These are phyloP conservation scores for Penicillium cataractarum DNA, from an alignment of 495 filamentous ascomycete genomes.

Conservation along the genomic window DNA sequence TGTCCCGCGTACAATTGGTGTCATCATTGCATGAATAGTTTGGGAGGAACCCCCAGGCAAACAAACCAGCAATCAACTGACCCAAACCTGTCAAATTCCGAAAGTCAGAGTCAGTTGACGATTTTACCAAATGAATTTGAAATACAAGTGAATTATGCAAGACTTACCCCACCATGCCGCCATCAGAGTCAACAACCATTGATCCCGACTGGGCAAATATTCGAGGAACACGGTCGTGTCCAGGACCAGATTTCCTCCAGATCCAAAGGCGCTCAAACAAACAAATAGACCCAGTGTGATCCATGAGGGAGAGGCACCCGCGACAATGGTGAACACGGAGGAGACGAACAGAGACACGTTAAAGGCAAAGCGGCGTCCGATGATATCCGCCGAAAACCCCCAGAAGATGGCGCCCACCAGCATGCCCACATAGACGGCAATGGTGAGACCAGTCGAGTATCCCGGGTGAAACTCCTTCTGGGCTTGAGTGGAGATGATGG, in stretches of 20 bases:
- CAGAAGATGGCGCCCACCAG: conserved; percentile 58
- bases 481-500: conserved; percentile 62
- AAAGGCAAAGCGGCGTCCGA: conserved; percentile 57
- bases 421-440: conserved; percentile 31
- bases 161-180: conserved; percentile 53
- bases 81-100: conserved; percentile 11
- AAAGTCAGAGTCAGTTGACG: not conserved
- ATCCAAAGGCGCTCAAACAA: conserved; percentile 51
- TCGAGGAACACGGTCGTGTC: conserved; percentile 66
- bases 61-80: conserved; percentile 37
- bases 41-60: conserved; percentile 54
- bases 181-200: conserved; percentile 54
- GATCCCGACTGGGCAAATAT: conserved; percentile 49
- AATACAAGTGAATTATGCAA: not conserved
- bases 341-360: conserved; percentile 54
- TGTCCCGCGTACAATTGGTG: conserved; percentile 43
- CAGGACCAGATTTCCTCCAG: conserved; percentile 69
- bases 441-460: conserved; percentile 46
- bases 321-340: conserved; percentile 52
- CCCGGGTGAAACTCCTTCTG: conserved; percentile 58
- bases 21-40: conserved; percentile 37
- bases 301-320: conserved; percentile 54
- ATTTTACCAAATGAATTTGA: not conserved
- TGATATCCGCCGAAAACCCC: conserved; percentile 57
- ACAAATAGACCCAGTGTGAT: conserved; percentile 51